Percentiles rank a stretch among this genome's conserved stretches.
Evolutionary conservation across 2,329 filamentous ascomycete genomes (phyloP).

Genomic region (Venturia nashicola): DNA sequence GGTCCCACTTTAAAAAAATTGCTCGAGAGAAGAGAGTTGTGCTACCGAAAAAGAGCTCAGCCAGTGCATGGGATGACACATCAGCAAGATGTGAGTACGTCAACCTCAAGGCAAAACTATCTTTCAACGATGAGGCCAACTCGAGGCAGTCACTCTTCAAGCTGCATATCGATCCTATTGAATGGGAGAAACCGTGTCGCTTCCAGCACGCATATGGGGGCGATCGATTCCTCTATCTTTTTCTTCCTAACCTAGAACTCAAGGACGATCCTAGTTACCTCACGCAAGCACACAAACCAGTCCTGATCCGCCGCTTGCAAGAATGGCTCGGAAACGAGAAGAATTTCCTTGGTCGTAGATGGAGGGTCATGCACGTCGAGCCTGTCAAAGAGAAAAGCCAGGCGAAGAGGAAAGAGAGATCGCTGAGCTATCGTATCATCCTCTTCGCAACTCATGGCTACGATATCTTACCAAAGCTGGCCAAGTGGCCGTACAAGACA

Average conservation of each 20-base stretch:
- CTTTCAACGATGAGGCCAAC: constrained; percentile 11
- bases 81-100: constrained; percentile 13
- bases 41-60: constrained; percentile 12
- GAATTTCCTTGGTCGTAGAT: constrained; percentile 27
- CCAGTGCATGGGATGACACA: constrained; percentile 16
- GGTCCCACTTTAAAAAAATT: constrained; percentile 13
- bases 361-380: constrained; percentile 28
- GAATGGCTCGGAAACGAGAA: constrained; percentile 26
- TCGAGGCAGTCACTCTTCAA: constrained; percentile 16
- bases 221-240: constrained; percentile 30
- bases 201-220: constrained; percentile 26
- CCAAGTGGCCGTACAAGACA: neutral
- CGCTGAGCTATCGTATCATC: constrained; percentile 18
- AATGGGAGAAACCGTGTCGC: constrained; percentile 21
- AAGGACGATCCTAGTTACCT: constrained; percentile 12
- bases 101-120: constrained; percentile 22
- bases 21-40: neutral
- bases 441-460: constrained; percentile 24
- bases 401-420: constrained; percentile 4
- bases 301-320: constrained; percentile 14
- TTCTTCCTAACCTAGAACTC: constrained; percentile 19
- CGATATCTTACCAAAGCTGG: neutral
- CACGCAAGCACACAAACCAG: neutral
- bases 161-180: constrained; percentile 17
- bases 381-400: constrained; percentile 22